Conservation (phyloP, 495 filamentous ascomycete species). For the Hypoxylon crocopeplum region DNA sequence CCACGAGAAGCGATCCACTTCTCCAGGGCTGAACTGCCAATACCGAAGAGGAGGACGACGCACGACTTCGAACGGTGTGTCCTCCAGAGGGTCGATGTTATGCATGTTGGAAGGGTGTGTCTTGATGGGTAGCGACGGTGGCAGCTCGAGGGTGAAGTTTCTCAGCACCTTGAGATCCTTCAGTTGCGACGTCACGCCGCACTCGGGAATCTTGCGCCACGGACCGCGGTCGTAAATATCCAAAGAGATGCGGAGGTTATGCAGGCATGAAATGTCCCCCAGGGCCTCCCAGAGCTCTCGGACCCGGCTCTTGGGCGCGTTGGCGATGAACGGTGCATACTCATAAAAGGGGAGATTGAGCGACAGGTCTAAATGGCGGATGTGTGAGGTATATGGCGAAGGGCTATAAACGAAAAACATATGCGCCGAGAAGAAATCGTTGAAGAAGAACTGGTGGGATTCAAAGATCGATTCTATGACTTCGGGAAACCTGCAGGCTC, state of each 20-base stretch:
- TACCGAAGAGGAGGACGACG: constrained; percentile 36
- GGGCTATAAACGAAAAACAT: constrained; percentile 36
- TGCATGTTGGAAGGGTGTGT: constrained; percentile 27
- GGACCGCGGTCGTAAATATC: constrained; percentile 42
- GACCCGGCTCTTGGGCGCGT: constrained; percentile 20
- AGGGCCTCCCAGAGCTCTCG: constrained; percentile 26
- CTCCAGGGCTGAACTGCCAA: constrained; percentile 41
- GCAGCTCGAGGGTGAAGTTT: constrained; percentile 38
- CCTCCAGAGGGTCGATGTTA: constrained; percentile 16
- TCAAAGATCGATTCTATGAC: constrained; percentile 39
- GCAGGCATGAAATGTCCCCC: constrained; percentile 30
- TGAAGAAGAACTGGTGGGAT: constrained; percentile 39
- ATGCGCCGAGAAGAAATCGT: constrained; percentile 41
- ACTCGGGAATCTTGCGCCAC: constrained; percentile 42
- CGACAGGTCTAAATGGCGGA: constrained; percentile 38
- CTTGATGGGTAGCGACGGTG: constrained; percentile 33
- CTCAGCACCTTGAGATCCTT: constrained; percentile 22
- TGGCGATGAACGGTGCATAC: constrained; percentile 26
- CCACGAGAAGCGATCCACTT: constrained; percentile 42
- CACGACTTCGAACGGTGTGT: constrained; percentile 26
- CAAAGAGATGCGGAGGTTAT: constrained; percentile 37
- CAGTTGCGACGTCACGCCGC: constrained; percentile 14
- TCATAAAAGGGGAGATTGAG: constrained; percentile 40
- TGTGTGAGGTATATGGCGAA: constrained; percentile 25
- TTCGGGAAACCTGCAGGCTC: constrained; percentile 36